Percentiles rank a stretch among this genome's conserved stretches.
Evolutionary conservation across 441 rosid genomes (phyloP).

Genomic region (Adansonia grandidieri): DNA sequence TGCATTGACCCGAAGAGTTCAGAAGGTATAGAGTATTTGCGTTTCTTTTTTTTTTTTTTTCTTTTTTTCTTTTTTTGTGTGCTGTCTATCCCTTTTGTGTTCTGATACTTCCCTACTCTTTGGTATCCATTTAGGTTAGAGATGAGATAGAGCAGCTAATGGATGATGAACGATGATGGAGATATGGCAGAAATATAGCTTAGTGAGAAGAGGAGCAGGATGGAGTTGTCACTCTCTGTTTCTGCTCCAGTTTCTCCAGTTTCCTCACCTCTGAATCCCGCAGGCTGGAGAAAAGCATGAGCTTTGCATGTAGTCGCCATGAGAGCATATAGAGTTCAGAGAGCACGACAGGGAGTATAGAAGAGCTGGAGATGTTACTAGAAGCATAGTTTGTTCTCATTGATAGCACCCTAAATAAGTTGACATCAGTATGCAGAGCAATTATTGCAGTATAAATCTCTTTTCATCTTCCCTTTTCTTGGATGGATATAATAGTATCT

Average conservation of each 20-base stretch:
- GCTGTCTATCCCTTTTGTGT: background rate
- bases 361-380: conserved; percentile 96
- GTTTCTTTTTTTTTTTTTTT: background rate
- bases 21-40: conserved; percentile 57
- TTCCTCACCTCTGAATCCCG: conserved; percentile 78
- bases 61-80: background rate
- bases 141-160: conserved; percentile 99
- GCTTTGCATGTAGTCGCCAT: conserved; percentile 88
- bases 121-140: conserved; percentile 58
- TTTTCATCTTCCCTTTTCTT: conserved; percentile 14
- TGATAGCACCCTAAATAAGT: conserved; percentile 89
- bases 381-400: conserved; percentile 98
- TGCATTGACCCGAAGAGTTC: conserved; percentile 92
- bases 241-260: conserved; percentile 98
- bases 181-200: conserved; percentile 99
- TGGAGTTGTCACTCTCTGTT: conserved; percentile 71
- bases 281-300: conserved; percentile 84
- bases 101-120: conserved; percentile 3
- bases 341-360: conserved; percentile 71
- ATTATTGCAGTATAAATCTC: background rate
- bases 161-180: conserved; percentile 82
- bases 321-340: conserved; percentile 91
- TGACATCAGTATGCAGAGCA: conserved; percentile 72
- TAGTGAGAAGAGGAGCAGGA: conserved; percentile 87
- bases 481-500: background rate